Conservation (phyloP, 176 grass and related monocot genomes). For the Zea mays region DNA sequence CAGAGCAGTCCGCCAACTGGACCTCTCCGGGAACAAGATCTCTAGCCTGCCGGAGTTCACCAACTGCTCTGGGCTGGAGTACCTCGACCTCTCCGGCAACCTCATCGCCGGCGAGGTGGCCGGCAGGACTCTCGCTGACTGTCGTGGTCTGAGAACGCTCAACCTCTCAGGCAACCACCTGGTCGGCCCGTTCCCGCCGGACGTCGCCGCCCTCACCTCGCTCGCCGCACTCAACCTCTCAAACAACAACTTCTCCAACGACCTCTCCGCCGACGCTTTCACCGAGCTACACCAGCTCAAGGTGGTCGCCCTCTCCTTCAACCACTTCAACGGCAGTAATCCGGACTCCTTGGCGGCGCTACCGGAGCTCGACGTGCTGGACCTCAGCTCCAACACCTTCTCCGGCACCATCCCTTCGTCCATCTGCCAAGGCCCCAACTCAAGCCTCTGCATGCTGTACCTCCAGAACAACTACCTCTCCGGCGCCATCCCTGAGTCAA, state of each 20-base stretch:
- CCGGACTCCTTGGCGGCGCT: conserved; percentile 54
- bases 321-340: conserved; percentile 67
- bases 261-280: conserved; percentile 53
- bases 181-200: conserved; percentile 55
- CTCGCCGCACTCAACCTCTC: conserved; percentile 65
- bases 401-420: conserved; percentile 60
- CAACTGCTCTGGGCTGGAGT: conserved; percentile 71
- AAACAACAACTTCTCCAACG: conserved; percentile 88
- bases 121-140: conserved; percentile 49
- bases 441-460: conserved; percentile 68
- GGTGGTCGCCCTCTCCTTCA: conserved; percentile 70
- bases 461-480: conserved; percentile 93
- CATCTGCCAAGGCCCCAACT: conserved; percentile 52
- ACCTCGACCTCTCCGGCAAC: conserved; percentile 88
- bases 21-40: conserved; percentile 70
- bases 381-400: conserved; percentile 89
- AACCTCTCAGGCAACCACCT: conserved; percentile 87
- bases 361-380: conserved; percentile 67
- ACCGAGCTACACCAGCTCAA: conserved; percentile 52
- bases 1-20: conserved; percentile 53
- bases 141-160: conserved; percentile 48
- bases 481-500: conserved; percentile 61
- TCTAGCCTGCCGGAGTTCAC: conserved; percentile 55
- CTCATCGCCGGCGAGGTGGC: conserved; percentile 49
- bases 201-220: conserved; percentile 52